Evolutionary conservation across 306 rosid genomes (phyloP).

Genomic region (Mimosa pudica): DNA sequence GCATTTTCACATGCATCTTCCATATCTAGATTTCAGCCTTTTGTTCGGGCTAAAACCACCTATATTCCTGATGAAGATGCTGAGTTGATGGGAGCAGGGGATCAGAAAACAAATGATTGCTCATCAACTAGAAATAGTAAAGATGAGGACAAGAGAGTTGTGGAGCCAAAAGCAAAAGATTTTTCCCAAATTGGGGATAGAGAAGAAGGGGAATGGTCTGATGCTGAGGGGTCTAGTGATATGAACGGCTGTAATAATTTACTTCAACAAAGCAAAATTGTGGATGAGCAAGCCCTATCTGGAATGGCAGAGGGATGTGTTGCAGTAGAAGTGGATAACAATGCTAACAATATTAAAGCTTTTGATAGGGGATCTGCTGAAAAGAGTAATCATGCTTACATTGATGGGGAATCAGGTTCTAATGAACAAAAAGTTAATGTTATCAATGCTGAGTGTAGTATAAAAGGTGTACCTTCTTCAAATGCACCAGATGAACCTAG

Average conservation of each 20-base stretch:
- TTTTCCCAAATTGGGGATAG: constrained; percentile 59
- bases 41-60: constrained; percentile 38
- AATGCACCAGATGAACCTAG: constrained; percentile 68
- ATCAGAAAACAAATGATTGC: constrained; percentile 42
- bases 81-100: constrained; percentile 50
- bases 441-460: constrained; percentile 57
- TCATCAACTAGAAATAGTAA: constrained; percentile 42
- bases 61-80: constrained; percentile 47
- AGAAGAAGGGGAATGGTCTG: constrained; percentile 99
- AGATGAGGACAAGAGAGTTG: constrained; percentile 50
- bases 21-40: constrained; percentile 80
- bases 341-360: constrained; percentile 45
- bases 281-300: constrained; percentile 48
- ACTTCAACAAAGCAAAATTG: constrained; percentile 48
- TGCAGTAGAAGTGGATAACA: constrained; percentile 40
- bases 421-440: constrained; percentile 54
- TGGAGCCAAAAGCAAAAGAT: constrained; percentile 38
- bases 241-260: constrained; percentile 49
- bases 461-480: constrained; percentile 56
- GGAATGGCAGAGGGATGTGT: constrained; percentile 44
- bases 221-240: constrained; percentile 75
- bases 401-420: constrained; percentile 52
- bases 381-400: constrained; percentile 48
- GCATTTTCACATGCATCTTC: constrained; percentile 89
- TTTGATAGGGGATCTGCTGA: constrained; percentile 49